Evolutionary conservation across 768 basidiomycete species (phyloP).

Genomic region (Clathrus columnatus): DNA sequence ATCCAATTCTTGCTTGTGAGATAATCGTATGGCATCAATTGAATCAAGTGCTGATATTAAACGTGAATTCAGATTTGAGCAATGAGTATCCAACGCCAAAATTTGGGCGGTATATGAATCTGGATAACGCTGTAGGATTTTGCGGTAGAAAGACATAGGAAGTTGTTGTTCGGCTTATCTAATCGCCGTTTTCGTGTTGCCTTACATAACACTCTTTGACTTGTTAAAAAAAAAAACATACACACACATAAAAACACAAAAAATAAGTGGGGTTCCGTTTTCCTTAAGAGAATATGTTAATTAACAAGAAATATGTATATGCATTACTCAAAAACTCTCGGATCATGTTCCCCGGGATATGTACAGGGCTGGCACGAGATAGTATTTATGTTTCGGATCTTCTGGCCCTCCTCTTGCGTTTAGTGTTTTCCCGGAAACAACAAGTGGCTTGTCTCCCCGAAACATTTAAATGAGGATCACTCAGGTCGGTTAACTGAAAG

Average conservation of each 20-base stretch:
- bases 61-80: not conserved
- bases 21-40: not conserved
- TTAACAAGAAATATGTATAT: no score
- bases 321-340: no score
- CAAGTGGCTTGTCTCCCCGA: no score
- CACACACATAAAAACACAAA: no score
- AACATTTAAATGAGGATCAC: no score
- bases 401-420: no score
- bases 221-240: no score
- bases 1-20: not conserved
- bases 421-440: no score
- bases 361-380: not conserved
- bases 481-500: no score
- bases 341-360: not conserved
- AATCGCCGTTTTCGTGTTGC: not conserved
- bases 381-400: not conserved
- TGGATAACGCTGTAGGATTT: not conserved
- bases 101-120: not conserved
- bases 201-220: not conserved
- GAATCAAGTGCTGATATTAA: conserved; percentile 1
- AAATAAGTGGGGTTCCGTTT: no score
- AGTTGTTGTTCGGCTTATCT: not conserved
- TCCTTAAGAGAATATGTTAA: no score
- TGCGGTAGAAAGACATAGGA: not conserved
- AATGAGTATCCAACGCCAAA: not conserved